These are phyloP conservation scores for Botrytis pseudocinerea DNA, from an alignment of 2,329 filamentous ascomycete genomes.

Conservation along the genomic window DNA sequence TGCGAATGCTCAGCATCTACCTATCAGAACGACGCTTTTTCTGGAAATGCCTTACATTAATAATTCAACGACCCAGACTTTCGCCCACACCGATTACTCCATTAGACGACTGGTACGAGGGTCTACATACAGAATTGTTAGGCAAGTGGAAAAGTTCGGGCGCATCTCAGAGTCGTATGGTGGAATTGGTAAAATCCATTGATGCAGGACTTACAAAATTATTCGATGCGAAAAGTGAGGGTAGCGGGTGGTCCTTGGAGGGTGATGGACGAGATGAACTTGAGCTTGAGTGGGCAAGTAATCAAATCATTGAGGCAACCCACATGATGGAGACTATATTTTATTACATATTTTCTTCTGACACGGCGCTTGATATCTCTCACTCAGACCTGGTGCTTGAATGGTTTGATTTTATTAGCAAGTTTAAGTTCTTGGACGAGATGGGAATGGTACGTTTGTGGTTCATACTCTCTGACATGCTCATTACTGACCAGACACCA, in stretches of 20 bases:
- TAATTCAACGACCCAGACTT: slow-evolving; percentile 19
- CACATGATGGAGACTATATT: slow-evolving; percentile 75
- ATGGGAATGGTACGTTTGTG: slow-evolving; percentile 52
- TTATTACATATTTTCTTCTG: slow-evolving; percentile 62
- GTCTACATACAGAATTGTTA: background rate
- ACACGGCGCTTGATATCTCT: slow-evolving; percentile 49
- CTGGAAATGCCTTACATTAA: slow-evolving; percentile 51
- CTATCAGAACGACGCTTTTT: slow-evolving; percentile 70
- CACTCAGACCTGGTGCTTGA: slow-evolving; percentile 59
- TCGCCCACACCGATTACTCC: background rate
- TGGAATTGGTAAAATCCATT: slow-evolving; percentile 50
- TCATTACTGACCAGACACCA: slow-evolving; percentile 20
- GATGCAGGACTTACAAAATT: slow-evolving; percentile 49
- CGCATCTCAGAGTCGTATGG: slow-evolving; percentile 27
- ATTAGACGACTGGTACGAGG: slow-evolving; percentile 15
- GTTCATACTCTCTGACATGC: background rate
- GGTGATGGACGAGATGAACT: slow-evolving; percentile 53
- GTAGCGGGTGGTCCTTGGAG: slow-evolving; percentile 49
- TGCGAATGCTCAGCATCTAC: slow-evolving; percentile 70
- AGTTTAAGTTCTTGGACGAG: slow-evolving; percentile 67
- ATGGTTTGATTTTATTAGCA: slow-evolving; percentile 71
- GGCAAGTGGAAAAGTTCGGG: slow-evolving; percentile 14
- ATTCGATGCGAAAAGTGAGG: slow-evolving; percentile 38
- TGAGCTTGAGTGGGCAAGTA: slow-evolving; percentile 60
- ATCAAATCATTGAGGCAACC: slow-evolving; percentile 67